phyloP scores from a whole-genome alignment of 805 yeast genomes.

The Zygotorulaspora danielsina region DNA sequence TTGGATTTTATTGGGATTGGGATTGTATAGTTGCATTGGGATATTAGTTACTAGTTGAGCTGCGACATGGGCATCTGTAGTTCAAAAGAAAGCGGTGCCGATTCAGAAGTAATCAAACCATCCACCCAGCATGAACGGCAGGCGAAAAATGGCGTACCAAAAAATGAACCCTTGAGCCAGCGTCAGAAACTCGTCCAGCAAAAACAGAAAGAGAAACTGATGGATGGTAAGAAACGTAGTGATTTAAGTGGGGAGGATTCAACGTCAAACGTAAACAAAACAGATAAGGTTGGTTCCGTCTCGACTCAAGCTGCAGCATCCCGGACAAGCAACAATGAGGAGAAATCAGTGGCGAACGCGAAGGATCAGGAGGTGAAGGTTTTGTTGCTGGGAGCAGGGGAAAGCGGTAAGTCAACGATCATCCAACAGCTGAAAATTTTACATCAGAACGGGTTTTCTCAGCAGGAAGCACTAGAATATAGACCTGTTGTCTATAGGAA shows the following conservation, averaged over 20 bases:
- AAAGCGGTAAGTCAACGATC: slow-evolving; percentile 37
- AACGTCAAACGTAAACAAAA: not conserved
- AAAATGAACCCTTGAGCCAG: not conserved
- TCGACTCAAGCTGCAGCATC: not conserved
- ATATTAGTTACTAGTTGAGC: too few relatives aligned
- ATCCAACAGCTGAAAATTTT: slow-evolving; percentile 40
- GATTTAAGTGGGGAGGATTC: not conserved
- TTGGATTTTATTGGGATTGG: too few relatives aligned
- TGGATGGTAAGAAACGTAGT: not conserved
- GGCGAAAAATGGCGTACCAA: not conserved
- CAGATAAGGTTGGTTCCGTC: not conserved
- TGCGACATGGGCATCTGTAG: slow-evolving; percentile 15
- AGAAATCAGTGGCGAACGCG: slow-evolving; percentile 1
- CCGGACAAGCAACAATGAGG: not conserved
- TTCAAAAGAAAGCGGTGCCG: slow-evolving; percentile 6
- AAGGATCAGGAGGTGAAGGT: slow-evolving; percentile 45
- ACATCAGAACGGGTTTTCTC: slow-evolving; percentile 35
- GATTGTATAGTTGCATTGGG: too few relatives aligned
- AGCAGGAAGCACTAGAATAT: slow-evolving; percentile 65
- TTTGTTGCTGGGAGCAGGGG: slow-evolving; percentile 78
- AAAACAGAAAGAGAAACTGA: not conserved
- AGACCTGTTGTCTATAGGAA: slow-evolving; percentile 77
- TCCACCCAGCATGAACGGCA: not conserved
- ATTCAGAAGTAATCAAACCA: slow-evolving; percentile 1
- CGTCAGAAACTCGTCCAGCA: not conserved